Base-by-base conservation (phyloP, 495 filamentous ascomycete genomes). In the Viridothelium virens region DNA sequence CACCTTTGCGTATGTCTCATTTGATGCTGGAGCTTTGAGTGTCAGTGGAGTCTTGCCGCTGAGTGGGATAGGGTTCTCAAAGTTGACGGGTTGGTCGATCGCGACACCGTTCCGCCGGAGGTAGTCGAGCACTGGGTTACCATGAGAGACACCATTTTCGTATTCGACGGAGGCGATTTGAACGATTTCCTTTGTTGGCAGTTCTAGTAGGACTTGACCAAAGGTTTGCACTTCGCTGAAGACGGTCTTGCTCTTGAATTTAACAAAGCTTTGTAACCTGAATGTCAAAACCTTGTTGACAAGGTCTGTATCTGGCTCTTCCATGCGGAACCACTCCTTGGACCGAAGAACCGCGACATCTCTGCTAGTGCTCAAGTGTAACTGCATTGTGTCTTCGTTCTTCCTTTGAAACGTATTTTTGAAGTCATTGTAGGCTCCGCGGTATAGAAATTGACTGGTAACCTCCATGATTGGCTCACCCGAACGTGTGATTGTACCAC, bases 401-500 rank as follows among this genome's bases (percentile, higher is more conserved):
- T 96, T 97, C 70, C 94, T 90, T 79, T 97, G 92, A 85, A 97
- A 98, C 14, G 94, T 98, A 76, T 97, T 97, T 77, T 96, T 88
- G 69, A 87, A 98, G 77, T 98, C 94, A 61, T 82, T 87, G 78
- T 98, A 98, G 14, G 83, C 84, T 48, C 94, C 94, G 37, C 94
- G 88, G 78, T 97, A 99, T 68, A 99, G 77, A 83, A 98, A 98
- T 76, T 97, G 94, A 62, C 91, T 96, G 14, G 91, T 96, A 16
- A 98, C 94, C 73, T 97, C 91, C 95, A 98, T 98, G 67, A 97
- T 91, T n/a, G 91, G 82, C 70, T 88, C 72, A 62, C 91, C 90
- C 50, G 95, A 86, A 31, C 95, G 86, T 63, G 85, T 88, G 72
- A 98, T 96, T 6, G 94, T 97, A 66, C 94, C 94, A 73, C 92